Conservation (phyloP, 1,284 basidiomycete genomes). For the Leccinum griseonigrum region DNA sequence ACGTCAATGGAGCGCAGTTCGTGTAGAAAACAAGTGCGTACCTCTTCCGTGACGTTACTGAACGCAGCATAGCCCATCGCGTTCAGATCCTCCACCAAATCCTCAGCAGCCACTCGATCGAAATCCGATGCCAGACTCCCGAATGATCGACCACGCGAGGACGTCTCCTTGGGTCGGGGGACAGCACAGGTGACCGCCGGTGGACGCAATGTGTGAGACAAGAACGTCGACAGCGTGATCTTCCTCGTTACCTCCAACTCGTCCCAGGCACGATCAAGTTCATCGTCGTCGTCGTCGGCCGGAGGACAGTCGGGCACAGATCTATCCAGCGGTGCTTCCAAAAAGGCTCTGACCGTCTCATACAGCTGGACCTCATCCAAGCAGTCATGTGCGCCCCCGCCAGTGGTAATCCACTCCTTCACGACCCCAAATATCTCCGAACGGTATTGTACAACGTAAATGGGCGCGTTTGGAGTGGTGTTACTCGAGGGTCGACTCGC, state of each 20-base stretch:
- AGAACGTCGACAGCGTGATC: slow-evolving; percentile 47
- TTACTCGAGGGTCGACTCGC: slow-evolving; percentile 43
- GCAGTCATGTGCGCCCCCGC: slow-evolving; percentile 72
- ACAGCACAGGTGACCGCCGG: slow-evolving; percentile 31
- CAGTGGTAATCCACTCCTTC: slow-evolving; percentile 66
- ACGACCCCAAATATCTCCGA: slow-evolving; percentile 62
- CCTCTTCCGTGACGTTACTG: slow-evolving; percentile 73
- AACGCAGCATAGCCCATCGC: slow-evolving; percentile 71
- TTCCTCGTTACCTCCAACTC: slow-evolving; percentile 44
- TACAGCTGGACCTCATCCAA: slow-evolving; percentile 68
- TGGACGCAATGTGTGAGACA: slow-evolving; percentile 61
- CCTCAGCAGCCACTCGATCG: slow-evolving; percentile 63
- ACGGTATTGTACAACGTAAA: slow-evolving; percentile 44
- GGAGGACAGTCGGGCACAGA: slow-evolving; percentile 40
- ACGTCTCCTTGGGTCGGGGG: slow-evolving; percentile 28
- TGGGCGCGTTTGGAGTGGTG: slow-evolving; percentile 35
- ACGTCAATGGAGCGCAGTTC: slow-evolving; percentile 5
- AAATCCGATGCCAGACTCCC: slow-evolving; percentile 62
- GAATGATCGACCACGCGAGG: slow-evolving; percentile 39
- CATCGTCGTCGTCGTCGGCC: slow-evolving; percentile 37
- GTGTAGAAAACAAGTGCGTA: slow-evolving; percentile 26
- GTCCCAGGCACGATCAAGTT: slow-evolving; percentile 46
- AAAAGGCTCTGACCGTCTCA: slow-evolving; percentile 54
- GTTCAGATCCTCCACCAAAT: slow-evolving; percentile 71
- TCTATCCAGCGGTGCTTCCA: slow-evolving; percentile 49